These are phyloP conservation scores for Monosporascus sp. DNA, from an alignment of 2,329 filamentous ascomycete species.

Conservation along the genomic window DNA sequence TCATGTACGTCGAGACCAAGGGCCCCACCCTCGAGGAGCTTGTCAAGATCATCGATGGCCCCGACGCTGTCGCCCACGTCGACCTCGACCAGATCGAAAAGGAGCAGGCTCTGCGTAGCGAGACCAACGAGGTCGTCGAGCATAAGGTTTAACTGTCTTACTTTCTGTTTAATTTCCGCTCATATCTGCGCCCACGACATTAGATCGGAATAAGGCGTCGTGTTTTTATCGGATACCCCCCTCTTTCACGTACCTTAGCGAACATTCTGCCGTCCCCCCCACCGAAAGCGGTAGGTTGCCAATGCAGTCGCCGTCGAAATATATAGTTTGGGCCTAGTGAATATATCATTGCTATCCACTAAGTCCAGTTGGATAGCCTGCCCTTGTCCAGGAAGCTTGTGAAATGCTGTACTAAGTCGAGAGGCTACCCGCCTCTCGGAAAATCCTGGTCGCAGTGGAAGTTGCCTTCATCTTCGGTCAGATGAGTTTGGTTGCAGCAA, in stretches of 20 bases:
- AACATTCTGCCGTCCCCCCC: neutral
- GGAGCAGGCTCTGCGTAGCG: slow-evolving; percentile 24
- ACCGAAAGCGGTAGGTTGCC: too few relatives aligned
- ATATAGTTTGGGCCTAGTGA: neutral
- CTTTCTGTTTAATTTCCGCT: neutral
- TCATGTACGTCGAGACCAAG: slow-evolving; percentile 54
- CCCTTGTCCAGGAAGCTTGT: too few relatives aligned
- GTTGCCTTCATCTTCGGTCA: too few relatives aligned
- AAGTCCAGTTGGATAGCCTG: neutral
- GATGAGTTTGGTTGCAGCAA: too few relatives aligned
- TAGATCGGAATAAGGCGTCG: neutral
- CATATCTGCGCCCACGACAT: neutral
- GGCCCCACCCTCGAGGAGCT: slow-evolving; percentile 62
- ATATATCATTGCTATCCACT: neutral
- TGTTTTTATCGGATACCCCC: neutral
- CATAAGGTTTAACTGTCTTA: slow-evolving; percentile 14
- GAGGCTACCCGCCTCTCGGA: too few relatives aligned
- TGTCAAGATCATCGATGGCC: slow-evolving; percentile 61
- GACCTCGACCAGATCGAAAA: slow-evolving; percentile 41
- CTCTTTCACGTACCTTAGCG: neutral
- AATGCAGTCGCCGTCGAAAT: neutral
- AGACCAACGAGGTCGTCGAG: slow-evolving; percentile 21
- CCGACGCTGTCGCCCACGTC: slow-evolving; percentile 45
- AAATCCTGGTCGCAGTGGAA: too few relatives aligned
- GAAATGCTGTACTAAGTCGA: too few relatives aligned